phyloP scores from a whole-genome alignment of 2,329 filamentous ascomycete species.

The Didymella keratinophila region DNA sequence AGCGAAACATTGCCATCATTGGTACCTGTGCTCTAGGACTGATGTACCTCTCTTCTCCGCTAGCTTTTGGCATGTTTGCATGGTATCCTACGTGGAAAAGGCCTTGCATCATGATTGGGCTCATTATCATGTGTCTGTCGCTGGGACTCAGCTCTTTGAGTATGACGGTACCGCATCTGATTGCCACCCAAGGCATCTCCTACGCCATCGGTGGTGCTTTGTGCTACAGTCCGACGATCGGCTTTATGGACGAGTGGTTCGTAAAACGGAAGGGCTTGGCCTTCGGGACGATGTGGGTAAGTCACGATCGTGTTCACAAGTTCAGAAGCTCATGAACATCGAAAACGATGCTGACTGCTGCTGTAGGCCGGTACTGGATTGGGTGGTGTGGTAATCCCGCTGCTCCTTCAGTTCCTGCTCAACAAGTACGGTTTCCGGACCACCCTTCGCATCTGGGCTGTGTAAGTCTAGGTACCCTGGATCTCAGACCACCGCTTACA shows the following conservation, averaged over 20 bases:
- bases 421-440: slow-evolving; percentile 51
- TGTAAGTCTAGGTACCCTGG: slow-evolving; percentile 11
- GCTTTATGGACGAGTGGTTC: slow-evolving; percentile 71
- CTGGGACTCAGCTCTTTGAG: slow-evolving; percentile 60
- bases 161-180: slow-evolving; percentile 61
- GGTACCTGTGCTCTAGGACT: slow-evolving; percentile 69
- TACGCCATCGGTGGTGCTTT: slow-evolving; percentile 67
- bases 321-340: not conserved
- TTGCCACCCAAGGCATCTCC: slow-evolving; percentile 67
- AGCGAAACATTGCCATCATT: slow-evolving; percentile 65
- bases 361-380: slow-evolving; percentile 49
- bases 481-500: not conserved
- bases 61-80: slow-evolving; percentile 49
- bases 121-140: slow-evolving; percentile 47
- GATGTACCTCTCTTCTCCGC: slow-evolving; percentile 55
- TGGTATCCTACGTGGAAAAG: slow-evolving; percentile 45
- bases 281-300: slow-evolving; percentile 68
- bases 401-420: slow-evolving; percentile 53
- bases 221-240: slow-evolving; percentile 63
- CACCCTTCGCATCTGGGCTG: slow-evolving; percentile 52
- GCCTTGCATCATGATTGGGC: slow-evolving; percentile 43
- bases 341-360: not conserved
- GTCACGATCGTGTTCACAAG: not conserved
- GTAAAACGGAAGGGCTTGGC: slow-evolving; percentile 65
- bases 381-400: slow-evolving; percentile 55